Evolutionary conservation across 2,329 filamentous ascomycete species (phyloP), one percentile per base, ranked within the genome.

Genomic region (Fusarium longipes): DNA sequence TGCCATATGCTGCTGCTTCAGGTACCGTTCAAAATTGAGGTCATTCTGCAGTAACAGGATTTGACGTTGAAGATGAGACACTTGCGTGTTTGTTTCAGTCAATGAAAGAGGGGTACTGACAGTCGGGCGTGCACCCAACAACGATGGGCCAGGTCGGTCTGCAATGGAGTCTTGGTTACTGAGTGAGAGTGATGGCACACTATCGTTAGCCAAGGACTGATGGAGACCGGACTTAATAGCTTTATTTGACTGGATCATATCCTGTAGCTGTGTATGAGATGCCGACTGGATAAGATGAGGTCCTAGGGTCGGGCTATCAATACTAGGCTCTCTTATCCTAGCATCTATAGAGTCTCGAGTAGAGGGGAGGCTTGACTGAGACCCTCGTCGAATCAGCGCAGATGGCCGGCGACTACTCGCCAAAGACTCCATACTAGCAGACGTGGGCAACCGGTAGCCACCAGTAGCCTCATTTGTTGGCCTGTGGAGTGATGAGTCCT

Each of bases 1-100:
- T 3, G 89, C 87, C 68, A 94, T 87, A 75, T 95, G 92, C 73
- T 96, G 92, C 67, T 93, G 88, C 75, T 94, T 95, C 72, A 95
- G 84, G 77, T 93, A 95, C 25, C 91, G 85, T 76, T 96, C 93
- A 73, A 95, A 96, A 67, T 91, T 92, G 40, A 96, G 82, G 70
- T 96, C 92, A 64, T 94, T 96, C 42, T 90, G 88, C 12, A 96
- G 78, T 3, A 94, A 80, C 52, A 93, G 85, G n/a, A 93, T 86
- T 70, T 93, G 90, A 39, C 90, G 86, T 68, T 93, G 89, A 5
- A 96, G 79, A 67, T 88, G 86, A 2, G 84, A 80, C 27, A 84
- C 72, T 57, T 84, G 79, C 17, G 79, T 74, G 61, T 77, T 72
- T 47, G 72, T 52, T 51, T 81, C 76, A 45, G 75, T 74, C 11